A percentile compares a stretch with the other conserved stretches of the same genome.
These are phyloP conservation scores for Ilyonectria robusta DNA, from an alignment of 2,329 filamentous ascomycete genomes.

Conservation along the genomic window DNA sequence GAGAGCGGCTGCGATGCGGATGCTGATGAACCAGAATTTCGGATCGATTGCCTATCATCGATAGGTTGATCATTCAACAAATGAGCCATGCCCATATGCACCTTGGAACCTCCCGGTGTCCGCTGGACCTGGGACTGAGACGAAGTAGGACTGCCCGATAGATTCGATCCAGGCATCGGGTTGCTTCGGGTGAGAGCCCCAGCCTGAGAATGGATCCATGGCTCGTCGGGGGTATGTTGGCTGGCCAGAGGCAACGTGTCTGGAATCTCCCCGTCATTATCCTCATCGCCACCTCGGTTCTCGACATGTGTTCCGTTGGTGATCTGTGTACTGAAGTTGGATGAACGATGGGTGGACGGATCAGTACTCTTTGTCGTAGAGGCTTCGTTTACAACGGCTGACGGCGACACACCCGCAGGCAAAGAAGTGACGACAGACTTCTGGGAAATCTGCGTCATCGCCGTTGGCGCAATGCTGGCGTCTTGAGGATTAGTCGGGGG, in stretches of 20 bases:
- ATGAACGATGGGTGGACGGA: conserved; percentile 74
- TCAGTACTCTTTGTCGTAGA: conserved; percentile 94
- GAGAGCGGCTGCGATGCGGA: conserved; percentile 63
- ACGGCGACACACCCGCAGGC: conserved; percentile 70
- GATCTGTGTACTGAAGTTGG: conserved; percentile 78
- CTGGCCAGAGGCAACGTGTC: conserved; percentile 67
- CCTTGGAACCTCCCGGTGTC: conserved; percentile 52
- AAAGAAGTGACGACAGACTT: conserved; percentile 71
- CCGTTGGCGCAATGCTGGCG: conserved; percentile 58
- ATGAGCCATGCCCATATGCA: conserved; percentile 51
- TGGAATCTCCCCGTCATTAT: conserved; percentile 61
- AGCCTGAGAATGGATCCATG: conserved; percentile 72
- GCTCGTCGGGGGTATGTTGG: conserved; percentile 65
- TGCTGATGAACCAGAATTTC: conserved; percentile 54
- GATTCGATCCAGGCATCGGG: conserved; percentile 43
- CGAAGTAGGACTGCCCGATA: conserved; percentile 56
- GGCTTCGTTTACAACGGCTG: conserved; percentile 81
- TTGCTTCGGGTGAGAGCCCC: conserved; percentile 63
- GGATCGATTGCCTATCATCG: conserved; percentile 52
- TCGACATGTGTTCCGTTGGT: conserved; percentile 75
- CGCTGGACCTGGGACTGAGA: conserved; percentile 53
- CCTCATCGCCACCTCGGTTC: conserved; percentile 53
- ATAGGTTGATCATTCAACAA: conserved; percentile 58
- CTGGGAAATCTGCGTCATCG: conserved; percentile 74
- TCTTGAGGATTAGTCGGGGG: conserved; percentile 60